These are phyloP conservation scores for Silene latifolia DNA, from an alignment of 148 eudicot species.

Conservation along the genomic window DNA sequence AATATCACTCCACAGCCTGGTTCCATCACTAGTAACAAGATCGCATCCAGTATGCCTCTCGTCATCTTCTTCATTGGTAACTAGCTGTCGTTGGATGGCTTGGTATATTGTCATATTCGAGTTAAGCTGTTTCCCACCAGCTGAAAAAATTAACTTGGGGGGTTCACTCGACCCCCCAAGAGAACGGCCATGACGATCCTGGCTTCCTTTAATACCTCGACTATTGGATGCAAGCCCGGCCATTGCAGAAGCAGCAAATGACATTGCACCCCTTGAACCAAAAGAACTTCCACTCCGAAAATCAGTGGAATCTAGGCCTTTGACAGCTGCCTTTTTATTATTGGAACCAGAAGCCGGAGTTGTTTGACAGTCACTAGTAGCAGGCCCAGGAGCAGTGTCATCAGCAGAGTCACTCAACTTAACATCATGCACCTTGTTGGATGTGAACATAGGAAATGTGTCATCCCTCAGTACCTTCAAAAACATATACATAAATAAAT, in stretches of 20 bases:
- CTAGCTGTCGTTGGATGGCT: slow-evolving; percentile 87
- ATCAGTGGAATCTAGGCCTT: slow-evolving; percentile 57
- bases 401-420: slow-evolving; percentile 74
- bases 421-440: slow-evolving; percentile 94
- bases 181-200: slow-evolving; percentile 73
- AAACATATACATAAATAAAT: neutral
- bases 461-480: slow-evolving; percentile 71
- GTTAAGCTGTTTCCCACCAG: slow-evolving; percentile 82
- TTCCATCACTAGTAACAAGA: slow-evolving; percentile 71
- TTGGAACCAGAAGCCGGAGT: slow-evolving; percentile 70
- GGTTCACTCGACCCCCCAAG: slow-evolving; percentile 56
- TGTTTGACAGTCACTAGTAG: slow-evolving; percentile 55
- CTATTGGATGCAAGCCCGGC: slow-evolving; percentile 91
- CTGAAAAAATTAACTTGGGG: slow-evolving; percentile 71
- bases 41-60: slow-evolving; percentile 59
- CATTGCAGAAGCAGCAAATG: slow-evolving; percentile 99
- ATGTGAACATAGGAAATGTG: slow-evolving; percentile 67
- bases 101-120: slow-evolving; percentile 85
- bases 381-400: slow-evolving; percentile 44
- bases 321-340: slow-evolving; percentile 54
- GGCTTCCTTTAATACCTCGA: slow-evolving; percentile 68
- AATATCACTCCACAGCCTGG: slow-evolving; percentile 81
- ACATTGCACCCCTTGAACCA: slow-evolving; percentile 96
- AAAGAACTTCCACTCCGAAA: slow-evolving; percentile 59
- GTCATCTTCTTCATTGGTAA: slow-evolving; percentile 82